phyloP scores from a whole-genome alignment of 768 basidiomycete genomes.

The Hypsizygus marmoreus region DNA sequence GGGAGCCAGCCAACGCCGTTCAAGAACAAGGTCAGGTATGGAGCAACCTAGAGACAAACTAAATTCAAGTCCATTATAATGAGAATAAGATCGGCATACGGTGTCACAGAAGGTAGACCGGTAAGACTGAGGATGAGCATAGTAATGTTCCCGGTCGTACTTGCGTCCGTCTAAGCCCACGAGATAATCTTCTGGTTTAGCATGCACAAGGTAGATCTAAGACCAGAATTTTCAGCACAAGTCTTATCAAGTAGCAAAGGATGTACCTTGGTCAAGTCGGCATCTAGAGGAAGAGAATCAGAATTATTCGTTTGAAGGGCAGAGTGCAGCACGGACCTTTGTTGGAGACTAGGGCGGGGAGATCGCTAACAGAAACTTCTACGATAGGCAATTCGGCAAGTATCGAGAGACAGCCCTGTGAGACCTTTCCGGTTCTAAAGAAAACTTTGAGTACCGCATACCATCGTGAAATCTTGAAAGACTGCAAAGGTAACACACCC shows the following conservation, averaged over 20 bases:
- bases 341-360: constrained; percentile 56
- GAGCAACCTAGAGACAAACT: constrained; percentile 64
- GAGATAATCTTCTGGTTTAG: constrained; percentile 70
- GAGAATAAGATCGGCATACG: constrained; percentile 36
- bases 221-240: constrained; percentile 1
- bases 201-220: constrained; percentile 79
- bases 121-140: constrained; percentile 66
- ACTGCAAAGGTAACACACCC: constrained; percentile 49
- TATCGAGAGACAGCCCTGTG: constrained; percentile 74
- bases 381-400: constrained; percentile 70
- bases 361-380: constrained; percentile 54
- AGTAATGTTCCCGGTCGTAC: constrained; percentile 74
- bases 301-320: neutral
- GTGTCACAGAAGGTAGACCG: constrained; percentile 66
- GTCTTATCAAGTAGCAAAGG: neutral
- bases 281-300: constrained; percentile 35
- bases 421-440: constrained; percentile 76
- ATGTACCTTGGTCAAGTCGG: constrained; percentile 58
- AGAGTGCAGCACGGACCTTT: constrained; percentile 39
- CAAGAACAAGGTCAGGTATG: constrained; percentile 80
- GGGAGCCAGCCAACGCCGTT: constrained; percentile 88
- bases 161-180: constrained; percentile 50
- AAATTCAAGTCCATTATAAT: neutral
- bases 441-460: neutral
- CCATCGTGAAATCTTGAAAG: neutral